Percentiles rank a stretch among this genome's conserved stretches.
Evolutionary conservation across 129 eudicot genomes (phyloP).

Genomic region (carrot (Daucus carota)): DNA sequence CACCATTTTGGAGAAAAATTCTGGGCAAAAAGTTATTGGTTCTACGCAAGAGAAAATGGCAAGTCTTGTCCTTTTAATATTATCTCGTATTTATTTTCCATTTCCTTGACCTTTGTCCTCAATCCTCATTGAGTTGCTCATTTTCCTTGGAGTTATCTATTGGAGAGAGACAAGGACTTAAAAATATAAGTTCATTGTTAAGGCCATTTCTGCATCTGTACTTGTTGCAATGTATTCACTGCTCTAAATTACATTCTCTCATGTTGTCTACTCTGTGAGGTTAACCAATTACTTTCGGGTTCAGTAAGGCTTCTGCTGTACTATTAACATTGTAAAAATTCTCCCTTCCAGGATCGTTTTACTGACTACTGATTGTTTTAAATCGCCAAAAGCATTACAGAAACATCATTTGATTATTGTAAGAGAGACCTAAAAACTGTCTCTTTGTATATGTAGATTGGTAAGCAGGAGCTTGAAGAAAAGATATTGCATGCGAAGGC

Average conservation of each 20-base stretch:
- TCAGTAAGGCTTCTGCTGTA: background rate
- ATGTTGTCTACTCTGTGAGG: background rate
- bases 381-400: background rate
- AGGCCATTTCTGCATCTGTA: background rate
- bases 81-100: background rate
- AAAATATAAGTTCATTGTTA: too few species aligned
- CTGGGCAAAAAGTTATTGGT: constrained; percentile 31
- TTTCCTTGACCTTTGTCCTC: background rate
- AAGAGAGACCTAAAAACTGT: background rate
- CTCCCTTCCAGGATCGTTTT: background rate
- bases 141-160: background rate
- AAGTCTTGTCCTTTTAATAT: background rate
- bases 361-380: background rate
- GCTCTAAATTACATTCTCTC: background rate
- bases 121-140: background rate
- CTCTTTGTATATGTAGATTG: constrained; percentile 35
- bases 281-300: background rate
- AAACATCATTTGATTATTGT: background rate
- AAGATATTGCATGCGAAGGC: constrained; percentile 28
- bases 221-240: background rate
- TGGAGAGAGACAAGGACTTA: background rate
- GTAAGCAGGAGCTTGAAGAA: constrained; percentile 39
- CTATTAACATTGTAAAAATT: background rate
- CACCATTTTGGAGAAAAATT: constrained; percentile 50
- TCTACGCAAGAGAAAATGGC: constrained; percentile 50